Conservation (phyloP, 768 basidiomycete genomes). For the Cubamyces sp. region DNA sequence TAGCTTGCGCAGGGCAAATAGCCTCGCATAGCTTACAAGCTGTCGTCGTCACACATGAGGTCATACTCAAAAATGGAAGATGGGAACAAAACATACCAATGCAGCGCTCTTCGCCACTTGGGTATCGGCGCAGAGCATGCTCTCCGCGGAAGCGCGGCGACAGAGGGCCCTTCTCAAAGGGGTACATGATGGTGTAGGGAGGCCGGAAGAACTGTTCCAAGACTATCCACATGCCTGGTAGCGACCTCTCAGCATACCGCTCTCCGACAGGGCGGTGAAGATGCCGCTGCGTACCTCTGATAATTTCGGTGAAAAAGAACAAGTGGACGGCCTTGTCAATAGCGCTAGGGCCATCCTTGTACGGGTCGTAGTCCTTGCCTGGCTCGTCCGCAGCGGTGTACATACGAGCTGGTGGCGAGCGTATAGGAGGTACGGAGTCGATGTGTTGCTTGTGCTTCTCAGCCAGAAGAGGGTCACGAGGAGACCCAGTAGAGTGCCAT, state of each 20-base stretch:
- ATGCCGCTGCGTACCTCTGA: conserved; percentile 68
- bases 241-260: conserved; percentile 23
- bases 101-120: conserved; percentile 97
- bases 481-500: conserved; percentile 47
- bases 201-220: conserved; percentile 89
- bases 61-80: conserved; percentile 6
- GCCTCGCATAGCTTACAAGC: conserved; percentile 99
- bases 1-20: conserved; percentile 98
- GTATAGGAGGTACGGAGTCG: conserved; percentile 1
- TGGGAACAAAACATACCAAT: conserved; percentile 68
- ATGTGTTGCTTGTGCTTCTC: conserved; percentile 28
- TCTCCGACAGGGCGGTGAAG: background rate
- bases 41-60: conserved; percentile 37
- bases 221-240: conserved; percentile 96
- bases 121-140: conserved; percentile 95
- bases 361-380: conserved; percentile 64
- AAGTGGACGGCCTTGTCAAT: conserved; percentile 95
- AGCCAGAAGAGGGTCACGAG: conserved; percentile 32
- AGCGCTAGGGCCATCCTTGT: conserved; percentile 82
- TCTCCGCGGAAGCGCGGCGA: conserved; percentile 99
- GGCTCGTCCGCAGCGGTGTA: conserved; percentile 45
- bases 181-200: conserved; percentile 98
- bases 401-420: conserved; percentile 29
- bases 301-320: conserved; percentile 99
- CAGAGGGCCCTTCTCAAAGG: conserved; percentile 96